Conservation (phyloP, 202 grass and related monocot genomes). For the Digitaria exilis region DNA sequence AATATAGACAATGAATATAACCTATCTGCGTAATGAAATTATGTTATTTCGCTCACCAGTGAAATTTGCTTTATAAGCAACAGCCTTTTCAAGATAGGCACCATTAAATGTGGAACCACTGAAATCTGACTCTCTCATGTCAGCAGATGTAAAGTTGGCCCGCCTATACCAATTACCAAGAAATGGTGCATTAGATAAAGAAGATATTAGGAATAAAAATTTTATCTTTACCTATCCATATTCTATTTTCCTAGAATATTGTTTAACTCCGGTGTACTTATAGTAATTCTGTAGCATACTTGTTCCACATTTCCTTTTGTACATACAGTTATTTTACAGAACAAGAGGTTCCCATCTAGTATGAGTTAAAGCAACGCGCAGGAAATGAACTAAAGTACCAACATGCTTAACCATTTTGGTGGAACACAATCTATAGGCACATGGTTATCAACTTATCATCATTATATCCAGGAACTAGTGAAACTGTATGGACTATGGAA, state of each 20-base stretch:
- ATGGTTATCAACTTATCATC: neutral
- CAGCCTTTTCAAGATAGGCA: conserved; percentile 98
- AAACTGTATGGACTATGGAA: neutral
- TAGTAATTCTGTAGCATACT: neutral
- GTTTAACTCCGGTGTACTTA: neutral
- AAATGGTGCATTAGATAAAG: conserved; percentile 36
- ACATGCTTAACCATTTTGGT: neutral
- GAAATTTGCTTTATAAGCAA: conserved; percentile 97
- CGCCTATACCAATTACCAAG: conserved; percentile 60
- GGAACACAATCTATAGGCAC: neutral
- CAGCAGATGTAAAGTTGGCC: conserved; percentile 91
- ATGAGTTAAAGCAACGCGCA: neutral
- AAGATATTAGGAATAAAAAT: neutral
- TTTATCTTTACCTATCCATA: conserved; percentile 15
- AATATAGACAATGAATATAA: neutral
- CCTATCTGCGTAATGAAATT: neutral
- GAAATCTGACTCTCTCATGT: conserved; percentile 97
- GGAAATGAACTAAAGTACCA: conserved; percentile 9
- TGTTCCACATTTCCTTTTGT: neutral
- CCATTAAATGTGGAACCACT: conserved; percentile 98
- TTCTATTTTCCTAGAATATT: neutral
- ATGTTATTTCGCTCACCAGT: conserved; percentile 51
- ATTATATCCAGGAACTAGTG: neutral
- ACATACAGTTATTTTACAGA: neutral
- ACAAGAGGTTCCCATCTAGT: neutral